Percentiles rank a stretch among this genome's conserved stretches.
Conservation (phyloP, 2,329 filamentous ascomycete species). For the Trichophyton rubrum region DNA sequence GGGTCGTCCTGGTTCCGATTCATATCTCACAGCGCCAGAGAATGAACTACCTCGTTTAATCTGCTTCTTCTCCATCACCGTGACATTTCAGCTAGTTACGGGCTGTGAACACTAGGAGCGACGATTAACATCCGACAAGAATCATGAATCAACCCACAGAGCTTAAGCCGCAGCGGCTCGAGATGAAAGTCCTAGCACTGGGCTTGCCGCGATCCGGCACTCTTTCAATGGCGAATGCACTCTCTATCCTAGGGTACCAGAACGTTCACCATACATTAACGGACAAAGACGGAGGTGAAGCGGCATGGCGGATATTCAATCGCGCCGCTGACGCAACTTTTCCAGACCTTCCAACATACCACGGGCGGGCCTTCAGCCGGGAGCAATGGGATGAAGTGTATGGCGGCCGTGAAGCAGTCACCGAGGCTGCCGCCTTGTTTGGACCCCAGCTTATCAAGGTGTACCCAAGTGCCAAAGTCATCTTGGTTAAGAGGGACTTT, state of each 20-base stretch:
- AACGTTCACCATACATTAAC: neutral
- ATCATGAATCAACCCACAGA: neutral
- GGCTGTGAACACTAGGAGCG: no score
- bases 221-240: neutral
- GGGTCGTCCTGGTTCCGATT: no score
- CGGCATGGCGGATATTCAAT: neutral
- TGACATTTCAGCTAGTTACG: no score
- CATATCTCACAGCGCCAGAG: no score
- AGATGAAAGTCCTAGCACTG: neutral
- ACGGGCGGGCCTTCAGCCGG: neutral
- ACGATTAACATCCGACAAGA: neutral
- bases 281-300: neutral
- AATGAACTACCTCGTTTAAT: no score
- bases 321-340: neutral
- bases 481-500: conserved; percentile 54
- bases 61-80: no score
- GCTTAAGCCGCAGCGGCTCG: neutral
- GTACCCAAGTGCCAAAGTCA: conserved; percentile 59
- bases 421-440: conserved; percentile 46
- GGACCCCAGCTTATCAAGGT: conserved; percentile 57
- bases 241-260: neutral
- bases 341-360: neutral
- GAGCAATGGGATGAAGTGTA: conserved; percentile 1
- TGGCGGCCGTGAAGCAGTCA: neutral
- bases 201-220: neutral